Evolutionary conservation across 305 asterid genomes (phyloP), one percentile per base, ranked within the genome.

Genomic region (Ilex paraguariensis): DNA sequence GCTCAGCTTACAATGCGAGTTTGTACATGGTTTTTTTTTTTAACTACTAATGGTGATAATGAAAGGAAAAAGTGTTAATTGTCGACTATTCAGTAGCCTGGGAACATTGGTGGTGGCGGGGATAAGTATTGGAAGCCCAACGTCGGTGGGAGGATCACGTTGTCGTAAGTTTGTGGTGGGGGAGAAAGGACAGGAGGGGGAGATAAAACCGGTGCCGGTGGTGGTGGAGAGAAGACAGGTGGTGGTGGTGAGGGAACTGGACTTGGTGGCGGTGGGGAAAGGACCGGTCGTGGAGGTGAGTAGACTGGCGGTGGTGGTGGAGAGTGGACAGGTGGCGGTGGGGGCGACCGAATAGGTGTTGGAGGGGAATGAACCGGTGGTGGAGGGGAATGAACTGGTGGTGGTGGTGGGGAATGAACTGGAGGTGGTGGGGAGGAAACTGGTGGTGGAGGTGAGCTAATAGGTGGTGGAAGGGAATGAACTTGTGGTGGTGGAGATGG

Each of bases 51-150:
- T 16, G 49, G 28, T 46, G 57, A 32, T 57, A 71, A 70, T 28
- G 33, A 62, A 45, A 51, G 58, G 55, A 28, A 66, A 61, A 31
- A 59, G 13, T 7, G 60, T 60, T 3, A 60, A 68, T 54, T 55
- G 49, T 48, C 31, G 30, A 49, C 56, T 74, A 44, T 60, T 72
- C 46, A 81, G 57, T 78, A 75, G 50, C 86, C 84, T 7, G n/a
- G 62, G 59, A 81, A 62, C 13, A 63, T 45, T 30, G 86, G 86
- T 10, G 86, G 86, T 36, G 84, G 84, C 4, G 84, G 84, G 0
- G 84, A 79, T 21, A 64, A 61, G 61, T 79, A 79, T 10, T 54
- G 28, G 32, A 73, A 77, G 9, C 84, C 84, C 73, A 68, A 64
- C 49, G 6, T 36, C 9, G 42, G 42, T 36, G 42, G 42, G 42